Conservation (phyloP, 2,329 filamentous ascomycete species). For the Leptodontidium sp. region DNA sequence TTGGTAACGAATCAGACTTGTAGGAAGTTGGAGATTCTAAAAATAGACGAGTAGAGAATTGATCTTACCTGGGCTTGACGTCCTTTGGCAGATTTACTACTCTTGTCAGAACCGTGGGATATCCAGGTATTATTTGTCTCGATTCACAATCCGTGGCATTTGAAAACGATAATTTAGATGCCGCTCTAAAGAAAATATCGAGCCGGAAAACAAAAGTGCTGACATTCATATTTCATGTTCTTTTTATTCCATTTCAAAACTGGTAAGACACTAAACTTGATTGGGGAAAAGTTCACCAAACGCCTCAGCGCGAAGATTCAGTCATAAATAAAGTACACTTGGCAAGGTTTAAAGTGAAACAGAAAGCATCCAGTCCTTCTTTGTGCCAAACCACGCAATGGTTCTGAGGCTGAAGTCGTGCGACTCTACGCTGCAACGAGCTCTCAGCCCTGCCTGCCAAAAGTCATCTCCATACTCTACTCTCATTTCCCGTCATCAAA, state of each 20-base stretch:
- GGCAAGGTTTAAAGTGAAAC: background rate
- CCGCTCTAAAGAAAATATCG: no score
- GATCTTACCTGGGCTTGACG: background rate
- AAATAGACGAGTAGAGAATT: background rate
- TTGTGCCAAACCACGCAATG: background rate
- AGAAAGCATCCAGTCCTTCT: conserved; percentile 8
- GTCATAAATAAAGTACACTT: background rate
- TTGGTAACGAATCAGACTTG: background rate
- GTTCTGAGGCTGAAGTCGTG: background rate
- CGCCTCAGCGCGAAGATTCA: background rate
- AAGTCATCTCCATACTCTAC: background rate
- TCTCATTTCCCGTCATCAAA: background rate
- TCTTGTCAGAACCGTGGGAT: background rate
- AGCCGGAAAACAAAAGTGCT: no score
- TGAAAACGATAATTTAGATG: no score
- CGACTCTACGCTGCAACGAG: background rate
- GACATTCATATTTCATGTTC: no score
- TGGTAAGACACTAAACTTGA: background rate
- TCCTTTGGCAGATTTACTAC: background rate
- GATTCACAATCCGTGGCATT: no score
- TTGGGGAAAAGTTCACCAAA: background rate
- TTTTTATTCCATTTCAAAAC: no score
- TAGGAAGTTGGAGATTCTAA: background rate
- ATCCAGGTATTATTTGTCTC: no score
- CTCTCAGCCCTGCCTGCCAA: background rate